Percentiles rank a stretch among this genome's conserved stretches.
Conservation (phyloP, 2,329 filamentous ascomycete genomes). For the Pseudogymnoascus sp. region DNA sequence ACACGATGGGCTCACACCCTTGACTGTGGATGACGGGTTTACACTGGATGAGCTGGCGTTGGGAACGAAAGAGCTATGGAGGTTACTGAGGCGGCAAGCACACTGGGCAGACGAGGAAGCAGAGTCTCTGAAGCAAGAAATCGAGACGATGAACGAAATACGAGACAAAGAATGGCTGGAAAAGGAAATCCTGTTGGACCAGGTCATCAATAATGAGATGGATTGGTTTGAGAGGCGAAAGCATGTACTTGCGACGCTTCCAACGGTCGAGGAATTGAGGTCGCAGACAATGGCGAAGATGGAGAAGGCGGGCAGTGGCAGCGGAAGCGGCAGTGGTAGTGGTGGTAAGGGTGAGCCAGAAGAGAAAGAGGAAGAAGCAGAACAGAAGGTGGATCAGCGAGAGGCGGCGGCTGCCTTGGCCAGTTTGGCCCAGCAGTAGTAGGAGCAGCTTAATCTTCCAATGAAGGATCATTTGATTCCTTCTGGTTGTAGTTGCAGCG, state of each 20-base stretch:
- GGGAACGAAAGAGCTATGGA: conserved; percentile 58
- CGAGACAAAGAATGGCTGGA: conserved; percentile 68
- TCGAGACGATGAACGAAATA: conserved; percentile 55
- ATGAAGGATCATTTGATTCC: background rate
- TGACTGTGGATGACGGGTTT: conserved; percentile 48
- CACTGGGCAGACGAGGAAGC: conserved; percentile 64
- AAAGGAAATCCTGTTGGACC: conserved; percentile 72
- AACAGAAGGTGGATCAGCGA: background rate
- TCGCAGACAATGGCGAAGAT: background rate
- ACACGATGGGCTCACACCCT: conserved; percentile 44
- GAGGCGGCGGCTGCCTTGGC: conserved; percentile 2
- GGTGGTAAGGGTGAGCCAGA: background rate
- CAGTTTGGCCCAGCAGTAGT: conserved; percentile 1
- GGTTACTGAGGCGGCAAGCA: conserved; percentile 52
- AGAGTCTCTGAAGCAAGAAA: conserved; percentile 55
- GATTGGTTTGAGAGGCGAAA: conserved; percentile 54
- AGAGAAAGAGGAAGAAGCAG: background rate
- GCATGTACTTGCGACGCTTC: conserved; percentile 41
- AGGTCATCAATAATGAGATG: conserved; percentile 58
- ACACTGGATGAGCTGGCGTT: conserved; percentile 54
- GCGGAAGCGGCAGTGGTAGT: background rate
- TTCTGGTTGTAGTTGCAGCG: background rate
- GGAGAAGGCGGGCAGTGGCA: background rate
- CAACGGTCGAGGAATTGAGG: background rate
- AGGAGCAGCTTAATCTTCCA: background rate